Percentiles rank a stretch among this genome's conserved stretches.
phyloP scores from a whole-genome alignment of 495 filamentous ascomycete genomes.

The Aspergillus ostianus region DNA sequence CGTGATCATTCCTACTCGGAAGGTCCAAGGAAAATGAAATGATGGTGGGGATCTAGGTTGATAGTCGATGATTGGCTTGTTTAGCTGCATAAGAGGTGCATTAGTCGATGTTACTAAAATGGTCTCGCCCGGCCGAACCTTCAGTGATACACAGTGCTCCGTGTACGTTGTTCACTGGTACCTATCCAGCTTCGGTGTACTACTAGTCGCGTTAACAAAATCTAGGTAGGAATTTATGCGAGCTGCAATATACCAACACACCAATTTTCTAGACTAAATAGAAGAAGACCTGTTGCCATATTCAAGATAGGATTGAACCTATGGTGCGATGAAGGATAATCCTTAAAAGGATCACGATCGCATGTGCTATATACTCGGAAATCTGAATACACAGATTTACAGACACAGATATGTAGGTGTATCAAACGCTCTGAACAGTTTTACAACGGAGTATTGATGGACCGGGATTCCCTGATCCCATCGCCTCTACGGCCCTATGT shows the following conservation, averaged over 20 bases:
- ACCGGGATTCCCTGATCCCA: not conserved
- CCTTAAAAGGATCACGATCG: no score
- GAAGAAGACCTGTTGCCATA: no score
- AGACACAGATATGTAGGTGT: no score
- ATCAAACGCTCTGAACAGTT: no score
- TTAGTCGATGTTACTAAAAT: conserved; percentile 14
- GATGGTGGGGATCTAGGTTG: conserved; percentile 2
- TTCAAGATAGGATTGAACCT: no score
- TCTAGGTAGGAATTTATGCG: no score
- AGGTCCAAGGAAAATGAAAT: not conserved
- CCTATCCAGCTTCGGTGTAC: not conserved
- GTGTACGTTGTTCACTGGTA: not conserved
- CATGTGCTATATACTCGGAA: no score
- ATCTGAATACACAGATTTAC: no score
- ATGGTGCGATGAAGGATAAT: no score
- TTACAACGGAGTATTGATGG: not conserved
- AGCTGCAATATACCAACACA: no score
- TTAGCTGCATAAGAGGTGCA: conserved; percentile 22
- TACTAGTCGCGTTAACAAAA: not conserved
- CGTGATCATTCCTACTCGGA: no score
- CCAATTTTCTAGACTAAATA: not conserved
- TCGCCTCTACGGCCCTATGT: not conserved
- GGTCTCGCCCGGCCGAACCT: not conserved
- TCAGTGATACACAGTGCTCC: not conserved
- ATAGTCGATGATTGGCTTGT: conserved; percentile 11